These are phyloP conservation scores for Areca catechu DNA, from an alignment of 176 grass and related monocot species.

Conservation along the genomic window DNA sequence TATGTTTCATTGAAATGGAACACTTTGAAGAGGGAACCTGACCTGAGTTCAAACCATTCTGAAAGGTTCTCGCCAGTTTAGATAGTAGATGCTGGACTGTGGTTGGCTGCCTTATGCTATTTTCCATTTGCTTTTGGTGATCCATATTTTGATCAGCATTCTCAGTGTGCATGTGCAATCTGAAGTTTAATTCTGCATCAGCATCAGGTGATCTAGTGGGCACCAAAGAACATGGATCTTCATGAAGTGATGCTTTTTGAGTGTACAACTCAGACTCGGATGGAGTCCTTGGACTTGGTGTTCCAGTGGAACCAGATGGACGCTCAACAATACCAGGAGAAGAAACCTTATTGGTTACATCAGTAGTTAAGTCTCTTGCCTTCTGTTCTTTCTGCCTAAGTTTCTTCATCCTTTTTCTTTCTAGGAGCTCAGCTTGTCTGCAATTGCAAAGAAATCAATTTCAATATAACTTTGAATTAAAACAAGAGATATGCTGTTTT, in stretches of 20 bases:
- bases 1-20: constrained; percentile 19
- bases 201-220: constrained; percentile 12
- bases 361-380: constrained; percentile 34
- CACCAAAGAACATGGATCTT: constrained; percentile 2
- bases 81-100: background rate
- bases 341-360: constrained; percentile 7
- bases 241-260: constrained; percentile 16
- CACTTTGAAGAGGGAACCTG: constrained; percentile 3
- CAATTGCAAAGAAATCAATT: constrained; percentile 4
- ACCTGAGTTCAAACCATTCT: constrained; percentile 13
- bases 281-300: constrained; percentile 25
- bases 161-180: constrained; percentile 6
- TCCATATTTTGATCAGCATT: constrained; percentile 9
- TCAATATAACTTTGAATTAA: too few relatives aligned
- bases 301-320: background rate
- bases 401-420: constrained; percentile 84
- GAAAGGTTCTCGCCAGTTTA: constrained; percentile 19
- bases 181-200: constrained; percentile 10
- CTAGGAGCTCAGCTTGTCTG: constrained; percentile 55
- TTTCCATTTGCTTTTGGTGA: constrained; percentile 15
- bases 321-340: background rate
- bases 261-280: constrained; percentile 26
- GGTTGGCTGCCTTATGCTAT: constrained; percentile 7
- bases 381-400: constrained; percentile 76
- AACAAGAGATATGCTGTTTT: too few relatives aligned